Percentiles rank a stretch among this genome's conserved stretches.
These are phyloP conservation scores for Geranomyces michiganensis DNA, from an alignment of 192 early-diverging fungal genomes.

Conservation along the genomic window DNA sequence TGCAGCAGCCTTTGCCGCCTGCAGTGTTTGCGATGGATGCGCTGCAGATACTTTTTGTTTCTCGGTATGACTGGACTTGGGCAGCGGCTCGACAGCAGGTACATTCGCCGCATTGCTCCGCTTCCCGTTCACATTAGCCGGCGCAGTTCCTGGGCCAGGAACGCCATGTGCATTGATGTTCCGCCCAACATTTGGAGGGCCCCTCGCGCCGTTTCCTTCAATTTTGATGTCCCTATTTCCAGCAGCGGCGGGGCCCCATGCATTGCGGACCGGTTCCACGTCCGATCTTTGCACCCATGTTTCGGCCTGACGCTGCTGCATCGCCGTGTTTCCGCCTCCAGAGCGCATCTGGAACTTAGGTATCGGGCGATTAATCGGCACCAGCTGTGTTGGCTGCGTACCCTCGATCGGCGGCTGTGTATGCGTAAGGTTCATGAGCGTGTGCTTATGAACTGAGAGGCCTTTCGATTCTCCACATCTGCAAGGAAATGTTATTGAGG, in stretches of 20 bases:
- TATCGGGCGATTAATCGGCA: constrained; percentile 21
- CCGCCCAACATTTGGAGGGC: background rate
- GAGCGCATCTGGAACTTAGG: constrained; percentile 27
- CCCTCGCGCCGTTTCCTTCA: background rate
- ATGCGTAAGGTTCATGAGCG: constrained; percentile 74
- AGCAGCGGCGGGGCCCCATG: background rate
- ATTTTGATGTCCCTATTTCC: background rate
- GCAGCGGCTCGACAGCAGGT: too few relatives aligned
- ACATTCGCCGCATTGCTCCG: too few relatives aligned
- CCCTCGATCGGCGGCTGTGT: constrained; percentile 53
- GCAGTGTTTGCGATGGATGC: background rate
- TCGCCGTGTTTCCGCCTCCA: constrained; percentile 11
- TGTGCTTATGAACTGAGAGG: constrained; percentile 61
- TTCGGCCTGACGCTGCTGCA: constrained; percentile 18
- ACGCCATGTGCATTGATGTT: too few relatives aligned
- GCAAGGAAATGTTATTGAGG: background rate
- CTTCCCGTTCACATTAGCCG: too few relatives aligned
- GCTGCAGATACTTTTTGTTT: background rate
- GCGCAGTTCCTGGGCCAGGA: too few relatives aligned
- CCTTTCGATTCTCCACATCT: constrained; percentile 78
- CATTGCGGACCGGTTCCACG: background rate
- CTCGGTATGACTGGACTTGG: too few relatives aligned
- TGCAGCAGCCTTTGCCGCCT: background rate
- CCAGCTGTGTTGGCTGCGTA: constrained; percentile 9
- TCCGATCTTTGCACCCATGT: background rate